These are phyloP conservation scores for Dalbergia oliveri DNA, from an alignment of 306 rosid genomes.

Conservation along the genomic window DNA sequence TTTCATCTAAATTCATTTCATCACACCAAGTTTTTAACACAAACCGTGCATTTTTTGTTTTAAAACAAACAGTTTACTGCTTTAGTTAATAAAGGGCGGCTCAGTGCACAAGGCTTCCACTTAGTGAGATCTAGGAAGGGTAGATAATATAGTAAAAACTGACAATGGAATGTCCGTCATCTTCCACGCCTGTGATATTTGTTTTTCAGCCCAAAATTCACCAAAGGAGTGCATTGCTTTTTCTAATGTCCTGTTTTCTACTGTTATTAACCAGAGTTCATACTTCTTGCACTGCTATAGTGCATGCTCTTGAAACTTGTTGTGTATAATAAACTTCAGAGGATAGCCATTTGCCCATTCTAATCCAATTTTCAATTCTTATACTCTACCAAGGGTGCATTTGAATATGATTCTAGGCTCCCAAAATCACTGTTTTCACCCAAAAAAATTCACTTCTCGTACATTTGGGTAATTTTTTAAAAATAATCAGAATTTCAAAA, in stretches of 20 bases:
- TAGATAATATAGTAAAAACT: neutral
- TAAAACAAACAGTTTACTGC: neutral
- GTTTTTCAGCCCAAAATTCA: neutral
- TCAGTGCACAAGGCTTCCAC: no score
- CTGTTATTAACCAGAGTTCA: neutral
- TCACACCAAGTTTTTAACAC: neutral
- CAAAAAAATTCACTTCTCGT: no score
- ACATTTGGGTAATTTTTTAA: no score
- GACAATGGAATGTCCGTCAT: neutral
- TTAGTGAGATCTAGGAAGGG: no score
- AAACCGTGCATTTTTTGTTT: neutral
- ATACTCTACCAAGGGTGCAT: no score
- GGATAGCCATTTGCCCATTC: neutral
- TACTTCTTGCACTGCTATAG: neutral
- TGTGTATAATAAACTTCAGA: neutral
- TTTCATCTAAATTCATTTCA: neutral
- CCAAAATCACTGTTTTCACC: no score
- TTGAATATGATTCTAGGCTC: no score
- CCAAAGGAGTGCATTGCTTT: neutral
- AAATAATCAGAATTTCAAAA: no score
- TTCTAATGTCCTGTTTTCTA: conserved; percentile 1
- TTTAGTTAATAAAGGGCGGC: no score
- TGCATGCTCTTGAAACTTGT: neutral
- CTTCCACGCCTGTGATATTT: neutral
- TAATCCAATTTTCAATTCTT: neutral